Evolutionary conservation across 2,329 filamentous ascomycete species (phyloP).

Genomic region (Penicillium sp.): DNA sequence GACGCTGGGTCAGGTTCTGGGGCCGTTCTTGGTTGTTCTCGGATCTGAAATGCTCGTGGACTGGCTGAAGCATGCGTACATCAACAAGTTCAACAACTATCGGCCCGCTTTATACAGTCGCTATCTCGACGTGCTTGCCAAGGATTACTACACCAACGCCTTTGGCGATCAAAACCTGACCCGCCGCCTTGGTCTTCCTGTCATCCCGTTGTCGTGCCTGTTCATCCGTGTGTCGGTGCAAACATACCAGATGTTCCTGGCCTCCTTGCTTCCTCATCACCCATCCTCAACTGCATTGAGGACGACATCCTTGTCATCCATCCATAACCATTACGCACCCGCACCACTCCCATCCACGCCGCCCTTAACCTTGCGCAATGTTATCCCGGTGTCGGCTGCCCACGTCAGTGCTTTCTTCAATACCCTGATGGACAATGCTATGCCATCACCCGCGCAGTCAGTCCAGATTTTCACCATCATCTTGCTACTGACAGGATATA

Average conservation of each 20-base stretch:
- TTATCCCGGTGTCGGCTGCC: conserved; percentile 57
- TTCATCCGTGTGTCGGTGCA: conserved; percentile 94
- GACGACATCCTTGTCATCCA: conserved; percentile 44
- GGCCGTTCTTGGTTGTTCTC: conserved; percentile 89
- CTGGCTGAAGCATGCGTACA: conserved; percentile 95
- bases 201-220: conserved; percentile 87
- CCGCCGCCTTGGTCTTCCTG: conserved; percentile 82
- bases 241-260: conserved; percentile 97
- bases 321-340: conserved; percentile 55
- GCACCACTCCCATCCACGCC: conserved; percentile 65
- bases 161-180: conserved; percentile 90
- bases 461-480: conserved; percentile 65
- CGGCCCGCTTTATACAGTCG: conserved; percentile 86
- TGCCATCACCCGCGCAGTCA: conserved; percentile 44
- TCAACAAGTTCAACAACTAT: conserved; percentile 98
- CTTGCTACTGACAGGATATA: conserved; percentile 80
- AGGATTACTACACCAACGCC: conserved; percentile 97
- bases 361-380: conserved; percentile 60
- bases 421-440: conserved; percentile 42
- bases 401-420: conserved; percentile 42
- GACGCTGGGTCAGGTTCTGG: conserved; percentile 73
- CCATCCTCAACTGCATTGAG: conserved; percentile 47
- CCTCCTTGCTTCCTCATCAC: conserved; percentile 78
- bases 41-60: conserved; percentile 97
- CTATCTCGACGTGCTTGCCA: conserved; percentile 90